Conservation (phyloP, 2,329 filamentous ascomycete species). For the Thielaviopsis euricoi region DNA sequence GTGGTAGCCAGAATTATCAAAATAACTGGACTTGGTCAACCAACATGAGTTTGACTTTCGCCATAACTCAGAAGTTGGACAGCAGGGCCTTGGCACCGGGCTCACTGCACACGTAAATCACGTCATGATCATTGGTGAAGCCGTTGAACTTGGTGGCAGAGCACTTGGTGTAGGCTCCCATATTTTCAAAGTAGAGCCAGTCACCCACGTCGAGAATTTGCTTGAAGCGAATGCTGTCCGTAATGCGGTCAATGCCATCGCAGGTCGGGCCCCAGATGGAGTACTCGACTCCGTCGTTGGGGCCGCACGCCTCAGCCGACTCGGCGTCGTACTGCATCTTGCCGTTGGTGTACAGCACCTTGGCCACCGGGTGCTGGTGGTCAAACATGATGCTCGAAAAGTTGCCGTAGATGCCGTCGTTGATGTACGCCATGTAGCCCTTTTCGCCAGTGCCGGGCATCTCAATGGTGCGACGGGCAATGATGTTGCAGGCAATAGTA, state of each 20-base stretch:
- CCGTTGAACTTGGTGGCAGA: conserved; percentile 97
- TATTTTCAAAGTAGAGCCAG: conserved; percentile 97
- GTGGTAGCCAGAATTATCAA: neutral
- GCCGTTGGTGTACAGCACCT: conserved; percentile 51
- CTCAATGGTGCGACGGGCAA: conserved; percentile 77
- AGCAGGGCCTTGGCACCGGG: conserved; percentile 58
- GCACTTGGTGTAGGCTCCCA: conserved; percentile 98
- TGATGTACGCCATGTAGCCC: conserved; percentile 93
- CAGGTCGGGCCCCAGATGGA: conserved; percentile 98
- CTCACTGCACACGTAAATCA: conserved; percentile 92
- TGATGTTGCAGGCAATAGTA: conserved; percentile 88
- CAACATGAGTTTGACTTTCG: neutral
- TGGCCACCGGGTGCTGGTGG: conserved; percentile 79
- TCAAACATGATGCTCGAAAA: conserved; percentile 99
- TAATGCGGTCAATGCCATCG: conserved; percentile 92
- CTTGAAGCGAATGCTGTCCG: conserved; percentile 60
- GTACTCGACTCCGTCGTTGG: conserved; percentile 48
- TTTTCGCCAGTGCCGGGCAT: conserved; percentile 48
- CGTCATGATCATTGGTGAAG: conserved; percentile 81
- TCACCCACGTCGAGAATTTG: conserved; percentile 78
- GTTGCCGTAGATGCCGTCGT: conserved; percentile 95
- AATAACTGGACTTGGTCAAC: neutral
- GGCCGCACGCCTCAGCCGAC: conserved; percentile 28
- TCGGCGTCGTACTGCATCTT: conserved; percentile 41
- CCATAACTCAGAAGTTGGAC: neutral